Evolutionary conservation across 805 yeast genomes (phyloP), one percentile per base, ranked within the genome.

Genomic region (Yarrowia yakushimensis): DNA sequence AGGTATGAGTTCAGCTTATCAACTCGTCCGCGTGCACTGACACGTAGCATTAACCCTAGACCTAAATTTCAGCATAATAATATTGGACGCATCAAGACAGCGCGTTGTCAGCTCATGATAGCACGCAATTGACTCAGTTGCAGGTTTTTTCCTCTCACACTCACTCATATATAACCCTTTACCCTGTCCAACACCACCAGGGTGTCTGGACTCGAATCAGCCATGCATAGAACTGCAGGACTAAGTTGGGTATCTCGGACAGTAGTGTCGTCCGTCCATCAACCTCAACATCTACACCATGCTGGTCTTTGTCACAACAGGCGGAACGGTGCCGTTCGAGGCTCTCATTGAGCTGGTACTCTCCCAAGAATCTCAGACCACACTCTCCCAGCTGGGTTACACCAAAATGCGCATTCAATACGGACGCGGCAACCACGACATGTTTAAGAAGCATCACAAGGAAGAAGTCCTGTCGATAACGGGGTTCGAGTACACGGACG

Each of bases 271-370:
- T 43, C n/a, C n/a, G 22, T 50, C 20, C 41, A 27, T 23, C 42
- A n/a, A 18, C 36, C 22, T 4, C 36, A 52, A 13, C 48, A 28
- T 20, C 31, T 11, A n/a, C 37, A 31, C 25, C 60, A 60, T 59
- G 67, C 64, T 39, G 13, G 69, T 69, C 18, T 67, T 92, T 33
- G 86, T 92, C 5, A 86, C 96, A 0, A 87, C 96, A 3, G 98
- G 98, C 0, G 97, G 97, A 1, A 92, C 97, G 0, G 92, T 88
- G 20, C 87, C 96, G 0, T 93, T 93, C 70, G 78, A 79, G 11
- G 74, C 70, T 17, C 79, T 93, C 15, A 73, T 93, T 1, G 72
- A 72, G n/a, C 71, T 77, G 9, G 72, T 82, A 0, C 66, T 84
- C 8, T 63, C 70, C 8, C 61, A 65, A 0, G 61, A 67, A 2